These are phyloP conservation scores for Sequoiadendron giganteum DNA, from an alignment of 75 land plant species.

Conservation along the genomic window DNA sequence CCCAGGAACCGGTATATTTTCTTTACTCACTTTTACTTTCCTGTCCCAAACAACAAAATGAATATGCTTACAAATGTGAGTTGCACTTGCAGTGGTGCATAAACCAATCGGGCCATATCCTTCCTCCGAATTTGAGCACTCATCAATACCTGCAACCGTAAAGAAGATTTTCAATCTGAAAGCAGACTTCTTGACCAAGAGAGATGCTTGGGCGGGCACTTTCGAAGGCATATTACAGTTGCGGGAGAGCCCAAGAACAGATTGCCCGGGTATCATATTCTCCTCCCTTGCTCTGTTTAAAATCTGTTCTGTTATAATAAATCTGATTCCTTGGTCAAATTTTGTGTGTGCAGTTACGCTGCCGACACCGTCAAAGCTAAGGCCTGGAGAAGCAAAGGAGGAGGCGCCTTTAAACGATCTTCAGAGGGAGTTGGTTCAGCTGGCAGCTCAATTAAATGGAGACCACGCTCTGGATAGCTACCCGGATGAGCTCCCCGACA, in stretches of 20 bases:
- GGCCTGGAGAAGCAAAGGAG: conserved; percentile 53
- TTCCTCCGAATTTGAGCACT: conserved; percentile 85
- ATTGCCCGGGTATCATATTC: conserved; percentile 4
- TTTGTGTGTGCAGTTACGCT: conserved; percentile 47
- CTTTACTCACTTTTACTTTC: not conserved
- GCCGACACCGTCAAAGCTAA: conserved; percentile 36
- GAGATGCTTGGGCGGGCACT: conserved; percentile 96
- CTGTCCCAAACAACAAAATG: not conserved
- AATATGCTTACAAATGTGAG: conserved; percentile 44
- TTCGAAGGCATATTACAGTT: conserved; percentile 36
- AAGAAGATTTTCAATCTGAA: conserved; percentile 77
- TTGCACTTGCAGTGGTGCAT: conserved; percentile 16
- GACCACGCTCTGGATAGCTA: conserved; percentile 39
- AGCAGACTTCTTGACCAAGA: conserved; percentile 60
- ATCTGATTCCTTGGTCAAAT: not conserved
- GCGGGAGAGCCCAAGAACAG: no score
- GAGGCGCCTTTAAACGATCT: conserved; percentile 56
- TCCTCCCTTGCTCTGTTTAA: not conserved
- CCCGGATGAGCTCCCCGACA: conserved; percentile 39
- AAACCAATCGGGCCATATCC: conserved; percentile 67
- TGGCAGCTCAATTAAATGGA: conserved; percentile 79
- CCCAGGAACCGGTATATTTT: conserved; percentile 25
- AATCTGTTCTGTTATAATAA: no score
- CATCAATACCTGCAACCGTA: conserved; percentile 30
- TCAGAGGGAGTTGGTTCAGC: conserved; percentile 79